Conservation (phyloP, 2,329 filamentous ascomycete genomes). For the Ceratocystis huliohia region DNA sequence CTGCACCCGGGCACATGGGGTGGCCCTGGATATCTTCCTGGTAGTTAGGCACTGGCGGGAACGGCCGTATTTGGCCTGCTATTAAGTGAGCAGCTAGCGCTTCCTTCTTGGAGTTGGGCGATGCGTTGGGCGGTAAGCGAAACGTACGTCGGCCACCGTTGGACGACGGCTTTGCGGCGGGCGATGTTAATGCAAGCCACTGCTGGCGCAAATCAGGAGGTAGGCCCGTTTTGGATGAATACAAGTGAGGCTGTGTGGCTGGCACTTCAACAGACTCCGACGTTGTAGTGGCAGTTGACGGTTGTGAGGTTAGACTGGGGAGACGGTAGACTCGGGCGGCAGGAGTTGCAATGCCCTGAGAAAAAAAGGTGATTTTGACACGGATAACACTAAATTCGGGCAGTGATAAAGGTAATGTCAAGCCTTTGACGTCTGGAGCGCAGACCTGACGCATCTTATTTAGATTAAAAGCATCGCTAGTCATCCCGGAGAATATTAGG, state of each 20-base stretch:
- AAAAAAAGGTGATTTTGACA: slow-evolving; percentile 52
- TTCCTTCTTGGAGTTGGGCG: slow-evolving; percentile 31
- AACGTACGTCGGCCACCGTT: slow-evolving; percentile 23
- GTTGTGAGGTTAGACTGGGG: slow-evolving; percentile 34
- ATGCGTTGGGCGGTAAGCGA: not conserved
- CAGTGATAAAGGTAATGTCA: not conserved
- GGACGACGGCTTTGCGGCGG: slow-evolving; percentile 20
- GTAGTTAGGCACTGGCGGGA: slow-evolving; percentile 29
- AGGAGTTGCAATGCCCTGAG: slow-evolving; percentile 55
- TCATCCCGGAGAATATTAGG: slow-evolving; percentile 38
- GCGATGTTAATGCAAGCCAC: slow-evolving; percentile 51
- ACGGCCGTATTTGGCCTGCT: slow-evolving; percentile 26
- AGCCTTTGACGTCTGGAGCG: not conserved
- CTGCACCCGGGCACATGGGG: slow-evolving; percentile 56
- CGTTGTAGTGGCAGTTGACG: no score
- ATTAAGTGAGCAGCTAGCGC: slow-evolving; percentile 39
- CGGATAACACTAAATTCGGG: slow-evolving; percentile 36
- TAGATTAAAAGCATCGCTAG: slow-evolving; percentile 15
- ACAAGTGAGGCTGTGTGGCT: slow-evolving; percentile 33
- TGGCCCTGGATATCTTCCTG: slow-evolving; percentile 36
- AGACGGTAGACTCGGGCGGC: slow-evolving; percentile 81
- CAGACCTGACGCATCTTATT: slow-evolving; percentile 19
- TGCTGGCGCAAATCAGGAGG: slow-evolving; percentile 45
- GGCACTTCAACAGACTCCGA: slow-evolving; percentile 33
- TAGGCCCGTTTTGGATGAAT: slow-evolving; percentile 28